These are phyloP conservation scores for Diaporthe longicolla DNA, from an alignment of 2,329 filamentous ascomycete genomes.

Conservation along the genomic window DNA sequence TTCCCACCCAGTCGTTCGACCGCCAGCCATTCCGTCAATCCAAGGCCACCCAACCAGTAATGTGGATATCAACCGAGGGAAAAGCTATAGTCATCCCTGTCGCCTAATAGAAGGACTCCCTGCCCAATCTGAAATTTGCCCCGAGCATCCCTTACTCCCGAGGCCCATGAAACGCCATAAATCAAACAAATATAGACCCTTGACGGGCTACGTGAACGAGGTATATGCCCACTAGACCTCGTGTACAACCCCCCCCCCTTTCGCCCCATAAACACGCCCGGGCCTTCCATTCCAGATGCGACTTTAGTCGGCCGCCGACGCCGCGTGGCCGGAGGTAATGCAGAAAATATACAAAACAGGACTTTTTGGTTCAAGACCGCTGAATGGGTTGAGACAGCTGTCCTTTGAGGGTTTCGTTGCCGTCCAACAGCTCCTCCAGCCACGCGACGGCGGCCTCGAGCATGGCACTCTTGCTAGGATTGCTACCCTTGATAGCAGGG, in stretches of 20 bases:
- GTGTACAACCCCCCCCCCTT: not conserved
- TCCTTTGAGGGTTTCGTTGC: slow-evolving; percentile 73
- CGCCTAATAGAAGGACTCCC: slow-evolving; percentile 22
- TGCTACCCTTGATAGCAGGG: slow-evolving; percentile 79
- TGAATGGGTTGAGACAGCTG: slow-evolving; percentile 56
- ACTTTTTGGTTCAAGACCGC: slow-evolving; percentile 1
- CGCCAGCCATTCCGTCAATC: not conserved
- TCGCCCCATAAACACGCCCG: not conserved
- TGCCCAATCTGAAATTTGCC: slow-evolving; percentile 5
- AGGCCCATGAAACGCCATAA: slow-evolving; percentile 17
- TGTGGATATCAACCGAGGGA: slow-evolving; percentile 25
- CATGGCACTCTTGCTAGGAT: slow-evolving; percentile 87
- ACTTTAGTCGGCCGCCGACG: slow-evolving; percentile 6
- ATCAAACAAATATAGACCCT: slow-evolving; percentile 11
- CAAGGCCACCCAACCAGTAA: slow-evolving; percentile 1
- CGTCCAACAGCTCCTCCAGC: slow-evolving; percentile 79
- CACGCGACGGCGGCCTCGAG: slow-evolving; percentile 83
- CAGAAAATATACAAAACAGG: not conserved
- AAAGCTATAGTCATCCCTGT: not conserved
- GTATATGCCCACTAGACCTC: not conserved
- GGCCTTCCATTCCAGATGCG: slow-evolving; percentile 1
- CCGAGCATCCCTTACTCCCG: slow-evolving; percentile 23
- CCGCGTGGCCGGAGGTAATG: not conserved
- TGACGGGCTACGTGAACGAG: not conserved
- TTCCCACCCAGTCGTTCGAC: not conserved